Percentiles rank a stretch among this genome's conserved stretches.
Conservation (phyloP, 2,329 filamentous ascomycete genomes). For the Capronia americana region DNA sequence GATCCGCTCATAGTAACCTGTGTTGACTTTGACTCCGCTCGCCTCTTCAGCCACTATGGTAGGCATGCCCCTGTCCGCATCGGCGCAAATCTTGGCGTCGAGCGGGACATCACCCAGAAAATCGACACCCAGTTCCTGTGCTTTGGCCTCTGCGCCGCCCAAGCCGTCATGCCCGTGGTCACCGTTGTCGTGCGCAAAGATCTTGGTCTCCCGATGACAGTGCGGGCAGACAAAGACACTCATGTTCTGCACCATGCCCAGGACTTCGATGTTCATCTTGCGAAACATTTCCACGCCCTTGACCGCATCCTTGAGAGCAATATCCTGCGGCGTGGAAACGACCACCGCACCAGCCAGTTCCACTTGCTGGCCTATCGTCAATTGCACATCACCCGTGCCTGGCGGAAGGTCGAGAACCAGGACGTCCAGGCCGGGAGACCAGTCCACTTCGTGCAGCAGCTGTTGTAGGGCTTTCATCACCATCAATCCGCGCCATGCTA, state of each 20-base stretch:
- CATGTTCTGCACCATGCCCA: slow-evolving; percentile 95
- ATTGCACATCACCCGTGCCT: slow-evolving; percentile 91
- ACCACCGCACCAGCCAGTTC: slow-evolving; percentile 83
- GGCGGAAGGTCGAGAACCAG: slow-evolving; percentile 90
- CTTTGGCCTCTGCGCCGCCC: slow-evolving; percentile 71
- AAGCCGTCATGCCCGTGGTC: slow-evolving; percentile 48
- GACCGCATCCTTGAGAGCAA: slow-evolving; percentile 88
- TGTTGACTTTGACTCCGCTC: slow-evolving; percentile 64
- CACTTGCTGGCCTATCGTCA: slow-evolving; percentile 96
- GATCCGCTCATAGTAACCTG: slow-evolving; percentile 73
- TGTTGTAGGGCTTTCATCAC: slow-evolving; percentile 97
- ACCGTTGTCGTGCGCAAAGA: slow-evolving; percentile 65
- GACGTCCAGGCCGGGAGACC: slow-evolving; percentile 70
- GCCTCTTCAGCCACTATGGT: slow-evolving; percentile 85
- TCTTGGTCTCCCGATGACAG: slow-evolving; percentile 74
- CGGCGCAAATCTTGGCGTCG: slow-evolving; percentile 82
- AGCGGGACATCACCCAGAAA: slow-evolving; percentile 88
- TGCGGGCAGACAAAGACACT: slow-evolving; percentile 80
- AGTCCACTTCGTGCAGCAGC: slow-evolving; percentile 91
- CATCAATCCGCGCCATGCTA: slow-evolving; percentile 97
- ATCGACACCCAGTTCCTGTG: slow-evolving; percentile 73
- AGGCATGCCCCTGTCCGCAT: slow-evolving; percentile 85
- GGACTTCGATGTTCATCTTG: slow-evolving; percentile 75
- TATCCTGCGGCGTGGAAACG: slow-evolving; percentile 90
- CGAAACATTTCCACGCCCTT: slow-evolving; percentile 93